Conservation (phyloP, 768 basidiomycete genomes). For the Psilocybe subaeruginosa region DNA sequence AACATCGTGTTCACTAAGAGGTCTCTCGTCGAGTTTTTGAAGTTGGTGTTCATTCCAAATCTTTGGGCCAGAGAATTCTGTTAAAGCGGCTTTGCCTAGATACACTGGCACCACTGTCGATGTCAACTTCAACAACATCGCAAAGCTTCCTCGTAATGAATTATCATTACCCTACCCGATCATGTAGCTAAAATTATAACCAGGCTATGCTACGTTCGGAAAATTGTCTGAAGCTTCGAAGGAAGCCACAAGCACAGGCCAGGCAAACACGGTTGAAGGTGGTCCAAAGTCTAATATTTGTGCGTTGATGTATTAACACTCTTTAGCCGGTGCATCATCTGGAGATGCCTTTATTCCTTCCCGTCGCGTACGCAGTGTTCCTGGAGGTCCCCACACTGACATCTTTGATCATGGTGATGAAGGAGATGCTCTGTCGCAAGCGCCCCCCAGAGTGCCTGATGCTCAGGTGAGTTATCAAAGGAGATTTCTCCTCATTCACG, state of each 20-base stretch:
- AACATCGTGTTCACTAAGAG: conserved; percentile 82
- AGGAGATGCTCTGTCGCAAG: conserved; percentile 62
- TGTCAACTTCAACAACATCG: conserved; percentile 72
- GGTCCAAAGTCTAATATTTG: background rate
- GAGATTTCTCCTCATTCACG: background rate
- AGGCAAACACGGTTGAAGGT: background rate
- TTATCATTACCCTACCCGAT: conserved; percentile 21
- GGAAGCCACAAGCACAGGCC: background rate
- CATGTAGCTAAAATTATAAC: background rate
- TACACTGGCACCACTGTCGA: conserved; percentile 79
- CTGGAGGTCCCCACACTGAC: conserved; percentile 53
- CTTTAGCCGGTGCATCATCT: background rate
- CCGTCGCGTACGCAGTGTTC: conserved; percentile 58
- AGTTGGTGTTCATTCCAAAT: conserved; percentile 43
- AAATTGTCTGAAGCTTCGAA: conserved; percentile 38
- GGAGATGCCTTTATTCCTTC: conserved; percentile 50
- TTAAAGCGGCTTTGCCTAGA: conserved; percentile 36
- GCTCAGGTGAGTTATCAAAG: conserved; percentile 11
- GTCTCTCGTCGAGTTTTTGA: conserved; percentile 74
- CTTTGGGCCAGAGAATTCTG: background rate
- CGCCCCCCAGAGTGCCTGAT: conserved; percentile 42
- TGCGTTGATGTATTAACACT: background rate
- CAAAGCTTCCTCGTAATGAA: conserved; percentile 72
- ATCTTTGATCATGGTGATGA: conserved; percentile 51
- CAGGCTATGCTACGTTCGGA: conserved; percentile 77